Evolutionary conservation across 1,139 yeast species (phyloP).

Genomic region (Scheffersomyces insectosa): DNA sequence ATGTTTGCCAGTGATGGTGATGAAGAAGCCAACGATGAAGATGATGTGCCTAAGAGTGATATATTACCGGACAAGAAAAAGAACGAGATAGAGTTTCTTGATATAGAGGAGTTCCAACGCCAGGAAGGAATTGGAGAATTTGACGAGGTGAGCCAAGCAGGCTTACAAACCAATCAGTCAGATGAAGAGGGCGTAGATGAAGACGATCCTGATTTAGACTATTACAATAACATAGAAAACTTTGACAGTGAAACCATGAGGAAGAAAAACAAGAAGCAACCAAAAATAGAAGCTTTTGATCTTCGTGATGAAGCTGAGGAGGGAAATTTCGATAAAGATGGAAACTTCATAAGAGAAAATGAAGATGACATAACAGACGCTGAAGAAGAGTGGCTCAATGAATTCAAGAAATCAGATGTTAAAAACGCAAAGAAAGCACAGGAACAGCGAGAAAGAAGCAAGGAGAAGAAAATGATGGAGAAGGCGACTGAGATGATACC

Average conservation of each 20-base stretch:
- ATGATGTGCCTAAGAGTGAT: slow-evolving; percentile 2
- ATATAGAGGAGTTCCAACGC: slow-evolving; percentile 26
- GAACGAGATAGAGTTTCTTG: slow-evolving; percentile 27
- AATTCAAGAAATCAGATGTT: slow-evolving; percentile 48
- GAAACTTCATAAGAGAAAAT: slow-evolving; percentile 53
- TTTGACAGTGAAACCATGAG: not conserved
- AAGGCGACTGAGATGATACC: slow-evolving; percentile 9
- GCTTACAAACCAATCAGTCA: slow-evolving; percentile 6
- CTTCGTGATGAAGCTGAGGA: slow-evolving; percentile 56
- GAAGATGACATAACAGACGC: slow-evolving; percentile 31
- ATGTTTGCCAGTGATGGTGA: slow-evolving; percentile 34
- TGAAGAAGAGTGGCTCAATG: slow-evolving; percentile 50
- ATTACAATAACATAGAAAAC: slow-evolving; percentile 8
- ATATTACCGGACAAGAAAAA: slow-evolving; percentile 2
- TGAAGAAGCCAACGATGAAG: slow-evolving; percentile 7
- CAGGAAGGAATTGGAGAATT: slow-evolving; percentile 17
- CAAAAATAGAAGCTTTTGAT: slow-evolving; percentile 55
- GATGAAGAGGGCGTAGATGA: slow-evolving; percentile 3
- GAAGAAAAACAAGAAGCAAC: slow-evolving; percentile 6
- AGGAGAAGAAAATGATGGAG: slow-evolving; percentile 7
- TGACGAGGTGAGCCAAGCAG: slow-evolving; percentile 11
- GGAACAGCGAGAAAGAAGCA: slow-evolving; percentile 20
- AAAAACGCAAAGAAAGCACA: slow-evolving; percentile 47
- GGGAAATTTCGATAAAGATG: slow-evolving; percentile 64
- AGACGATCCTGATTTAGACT: slow-evolving; percentile 3